These are phyloP conservation scores for Ehretia macrophylla DNA, from an alignment of 257 asterid species.

Conservation along the genomic window DNA sequence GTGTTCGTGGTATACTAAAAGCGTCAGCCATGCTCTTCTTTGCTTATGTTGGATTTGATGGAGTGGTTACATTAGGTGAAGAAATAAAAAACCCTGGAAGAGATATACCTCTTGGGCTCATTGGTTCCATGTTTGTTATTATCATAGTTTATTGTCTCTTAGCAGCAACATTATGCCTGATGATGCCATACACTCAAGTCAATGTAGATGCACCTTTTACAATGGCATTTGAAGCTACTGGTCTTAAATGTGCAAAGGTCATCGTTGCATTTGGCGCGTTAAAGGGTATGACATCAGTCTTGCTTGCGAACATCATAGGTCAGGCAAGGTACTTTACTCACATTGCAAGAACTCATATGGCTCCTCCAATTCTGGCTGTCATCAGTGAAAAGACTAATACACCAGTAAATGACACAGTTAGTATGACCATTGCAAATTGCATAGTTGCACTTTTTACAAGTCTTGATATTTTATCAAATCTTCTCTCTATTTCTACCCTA, in stretches of 20 bases:
- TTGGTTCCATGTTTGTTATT: constrained; percentile 35
- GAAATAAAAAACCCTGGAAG: constrained; percentile 32
- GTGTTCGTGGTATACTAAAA: constrained; percentile 23
- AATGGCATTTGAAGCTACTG: constrained; percentile 28
- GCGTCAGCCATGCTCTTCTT: constrained; percentile 32
- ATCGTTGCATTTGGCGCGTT: constrained; percentile 37
- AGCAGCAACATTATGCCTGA: constrained; percentile 25
- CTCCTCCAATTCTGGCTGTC: constrained; percentile 32
- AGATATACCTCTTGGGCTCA: constrained; percentile 31
- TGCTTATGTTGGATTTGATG: constrained; percentile 34
- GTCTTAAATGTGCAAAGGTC: constrained; percentile 35
- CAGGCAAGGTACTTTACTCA: constrained; percentile 35
- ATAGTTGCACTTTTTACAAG: constrained; percentile 30
- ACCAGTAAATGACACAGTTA: constrained; percentile 29
- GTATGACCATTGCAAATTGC: constrained; percentile 21
- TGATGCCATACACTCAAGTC: constrained; percentile 28
- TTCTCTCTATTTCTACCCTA: constrained; percentile 29
- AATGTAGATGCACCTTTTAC: constrained; percentile 31
- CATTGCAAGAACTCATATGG: constrained; percentile 35
- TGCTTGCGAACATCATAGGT: constrained; percentile 24
- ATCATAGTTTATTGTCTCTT: constrained; percentile 27
- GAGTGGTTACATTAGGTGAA: constrained; percentile 30
- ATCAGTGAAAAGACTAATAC: constrained; percentile 29
- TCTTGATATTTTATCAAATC: constrained; percentile 25
- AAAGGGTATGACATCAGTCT: constrained; percentile 37